Conservation (phyloP, 192 early-diverging fungal genomes). For the Entomortierella lignicola region DNA sequence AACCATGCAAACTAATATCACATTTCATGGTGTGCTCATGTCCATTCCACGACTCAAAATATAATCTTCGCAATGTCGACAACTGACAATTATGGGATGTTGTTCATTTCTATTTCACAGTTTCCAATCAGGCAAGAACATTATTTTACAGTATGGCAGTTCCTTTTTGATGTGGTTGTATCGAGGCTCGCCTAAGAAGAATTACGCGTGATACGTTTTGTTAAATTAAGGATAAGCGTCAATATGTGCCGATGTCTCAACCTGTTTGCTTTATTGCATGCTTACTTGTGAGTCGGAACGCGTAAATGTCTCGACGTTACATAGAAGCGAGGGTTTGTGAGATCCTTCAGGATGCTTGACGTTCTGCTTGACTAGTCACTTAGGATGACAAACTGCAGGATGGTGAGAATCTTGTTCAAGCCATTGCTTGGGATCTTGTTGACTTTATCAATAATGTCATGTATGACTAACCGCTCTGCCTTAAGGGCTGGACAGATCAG, state of each 20-base stretch:
- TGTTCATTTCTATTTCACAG: conserved; percentile 14
- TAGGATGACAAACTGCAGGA: conserved; percentile 43
- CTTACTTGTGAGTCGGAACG: conserved; percentile 43
- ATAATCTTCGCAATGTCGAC: too few relatives aligned
- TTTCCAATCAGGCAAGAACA: neutral
- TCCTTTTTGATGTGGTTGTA: conserved; percentile 38
- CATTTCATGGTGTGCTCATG: too few relatives aligned
- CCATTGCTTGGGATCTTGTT: conserved; percentile 40
- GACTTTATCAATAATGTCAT: conserved; percentile 35
- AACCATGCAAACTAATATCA: too few relatives aligned
- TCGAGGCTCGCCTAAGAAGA: conserved; percentile 24
- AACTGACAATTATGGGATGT: too few relatives aligned
- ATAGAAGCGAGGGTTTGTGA: conserved; percentile 36
- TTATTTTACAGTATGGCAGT: conserved; percentile 25
- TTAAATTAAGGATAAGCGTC: conserved; percentile 32
- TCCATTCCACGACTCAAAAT: too few relatives aligned
- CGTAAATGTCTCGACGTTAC: conserved; percentile 35
- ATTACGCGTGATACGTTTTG: conserved; percentile 21
- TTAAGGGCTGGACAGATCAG: too few relatives aligned
- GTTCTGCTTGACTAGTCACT: conserved; percentile 46
- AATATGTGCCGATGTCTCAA: conserved; percentile 27
- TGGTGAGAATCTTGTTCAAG: conserved; percentile 21
- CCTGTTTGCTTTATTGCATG: neutral
- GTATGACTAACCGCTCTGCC: too few relatives aligned
- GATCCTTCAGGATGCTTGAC: conserved; percentile 36